phyloP scores from a whole-genome alignment of 805 yeast genomes.

The Candida anglica region DNA sequence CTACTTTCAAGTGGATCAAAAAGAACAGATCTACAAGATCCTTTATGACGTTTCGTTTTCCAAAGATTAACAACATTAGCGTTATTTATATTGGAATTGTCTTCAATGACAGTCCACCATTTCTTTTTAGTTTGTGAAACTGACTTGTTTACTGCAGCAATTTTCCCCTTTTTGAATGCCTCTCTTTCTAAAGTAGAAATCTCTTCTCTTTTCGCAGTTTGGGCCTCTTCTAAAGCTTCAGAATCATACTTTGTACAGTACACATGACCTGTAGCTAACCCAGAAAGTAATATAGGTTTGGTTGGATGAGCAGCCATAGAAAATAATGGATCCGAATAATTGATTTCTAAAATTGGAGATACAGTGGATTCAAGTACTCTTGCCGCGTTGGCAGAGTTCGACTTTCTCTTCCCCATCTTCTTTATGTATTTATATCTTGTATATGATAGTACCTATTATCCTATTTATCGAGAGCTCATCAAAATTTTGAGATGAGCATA shows the following conservation, averaged over 20 bases:
- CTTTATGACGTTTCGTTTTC: slow-evolving; percentile 90
- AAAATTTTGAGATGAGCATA: too few relatives aligned
- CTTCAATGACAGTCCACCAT: slow-evolving; percentile 43
- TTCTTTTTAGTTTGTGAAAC: slow-evolving; percentile 33
- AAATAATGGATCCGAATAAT: slow-evolving; percentile 64
- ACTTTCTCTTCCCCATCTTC: slow-evolving; percentile 20
- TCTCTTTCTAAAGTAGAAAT: slow-evolving; percentile 17
- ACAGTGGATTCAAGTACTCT: slow-evolving; percentile 27
- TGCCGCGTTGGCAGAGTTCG: slow-evolving; percentile 22
- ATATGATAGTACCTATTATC: too few relatives aligned
- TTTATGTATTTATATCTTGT: too few relatives aligned
- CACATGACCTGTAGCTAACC: slow-evolving; percentile 80
- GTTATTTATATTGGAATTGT: slow-evolving; percentile 20
- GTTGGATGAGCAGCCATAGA: slow-evolving; percentile 76
- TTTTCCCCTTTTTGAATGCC: slow-evolving; percentile 19
- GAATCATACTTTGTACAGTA: slow-evolving; percentile 57
- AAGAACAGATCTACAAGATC: slow-evolving; percentile 71
- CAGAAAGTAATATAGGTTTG: slow-evolving; percentile 58
- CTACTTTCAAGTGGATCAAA: slow-evolving; percentile 50
- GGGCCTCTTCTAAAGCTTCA: slow-evolving; percentile 36
- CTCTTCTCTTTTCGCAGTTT: slow-evolving; percentile 17
- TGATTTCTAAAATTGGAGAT: slow-evolving; percentile 43
- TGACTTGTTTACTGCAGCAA: slow-evolving; percentile 18
- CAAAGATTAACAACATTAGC: slow-evolving; percentile 45
- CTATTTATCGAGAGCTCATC: too few relatives aligned